Conservation (phyloP, 345 rosid genomes). For the Microthlaspi erraticum region DNA sequence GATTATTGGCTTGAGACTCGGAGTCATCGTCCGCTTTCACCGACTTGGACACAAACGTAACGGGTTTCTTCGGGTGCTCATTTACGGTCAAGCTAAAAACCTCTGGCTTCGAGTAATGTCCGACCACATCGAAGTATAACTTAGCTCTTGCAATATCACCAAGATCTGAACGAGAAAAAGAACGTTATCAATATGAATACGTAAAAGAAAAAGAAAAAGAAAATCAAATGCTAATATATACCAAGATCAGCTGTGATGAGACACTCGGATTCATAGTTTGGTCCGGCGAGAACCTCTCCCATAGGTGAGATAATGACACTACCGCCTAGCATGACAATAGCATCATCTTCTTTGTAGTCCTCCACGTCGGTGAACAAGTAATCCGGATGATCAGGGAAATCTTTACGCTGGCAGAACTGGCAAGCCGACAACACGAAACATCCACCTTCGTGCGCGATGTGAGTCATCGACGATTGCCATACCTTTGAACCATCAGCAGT, state of each 20-base stretch:
- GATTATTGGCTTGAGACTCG: not conserved
- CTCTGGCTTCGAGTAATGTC: constrained; percentile 91
- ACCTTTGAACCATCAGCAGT: constrained; percentile 72
- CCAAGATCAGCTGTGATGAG: constrained; percentile 86
- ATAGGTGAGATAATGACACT: constrained; percentile 87
- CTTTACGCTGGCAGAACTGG: constrained; percentile 74
- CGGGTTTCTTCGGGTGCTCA: constrained; percentile 67
- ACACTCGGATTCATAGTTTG: constrained; percentile 87
- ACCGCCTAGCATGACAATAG: constrained; percentile 83
- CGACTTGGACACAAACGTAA: constrained; percentile 57
- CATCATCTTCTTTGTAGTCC: constrained; percentile 56
- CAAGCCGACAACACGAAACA: constrained; percentile 82
- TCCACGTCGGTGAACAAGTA: constrained; percentile 60
- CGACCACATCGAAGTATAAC: constrained; percentile 83
- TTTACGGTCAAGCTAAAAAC: constrained; percentile 73
- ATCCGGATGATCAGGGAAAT: constrained; percentile 82
- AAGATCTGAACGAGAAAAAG: constrained; percentile 52
- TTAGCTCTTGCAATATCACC: constrained; percentile 84
- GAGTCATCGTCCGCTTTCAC: constrained; percentile 35
- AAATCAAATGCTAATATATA: constrained; percentile 16
- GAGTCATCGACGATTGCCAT: constrained; percentile 86
- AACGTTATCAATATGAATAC: not conserved
- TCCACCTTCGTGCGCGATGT: constrained; percentile 90
- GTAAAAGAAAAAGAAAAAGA: not conserved
- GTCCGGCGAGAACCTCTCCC: constrained; percentile 84